Base-by-base conservation (phyloP, 257 asterid species). In the Buddleja alternifolia region DNA sequence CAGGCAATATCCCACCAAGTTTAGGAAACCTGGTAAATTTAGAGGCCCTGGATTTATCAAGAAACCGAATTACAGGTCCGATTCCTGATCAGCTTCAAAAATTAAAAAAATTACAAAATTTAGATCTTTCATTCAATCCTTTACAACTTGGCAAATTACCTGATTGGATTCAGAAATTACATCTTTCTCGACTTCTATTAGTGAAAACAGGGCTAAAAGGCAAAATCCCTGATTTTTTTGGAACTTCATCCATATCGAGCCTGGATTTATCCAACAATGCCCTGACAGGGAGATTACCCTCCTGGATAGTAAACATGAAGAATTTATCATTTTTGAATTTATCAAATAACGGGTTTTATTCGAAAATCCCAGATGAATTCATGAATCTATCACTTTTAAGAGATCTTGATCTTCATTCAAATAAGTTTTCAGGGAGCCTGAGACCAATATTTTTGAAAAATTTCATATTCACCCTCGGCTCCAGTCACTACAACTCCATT, bases 391-490 rank as follows among this genome's bases (percentile, higher is more conserved):
- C 76, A 14, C 69, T 45, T 2, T 17, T 88, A 3, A 46, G 64
- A 53, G 92, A 81, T 46, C 66, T 90, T 10, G 96, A 90, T 74
- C 90, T 90, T 19, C 94, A 83, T 63, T 80, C 89, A 45, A 90
- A 90, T 72, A 75, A 41, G n/a, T 55, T 88, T n/a, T 73, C 88
- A 0, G 96, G 92, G 0, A 50, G 47, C 57, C 8, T 83, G 58
- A 44, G 66, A 10, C 44, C 70, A 16, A 53, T 88, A 37, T 81
- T 86, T 15, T 10, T 71, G 0, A 90, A 88, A 61, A 62, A 24
- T 3, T 73, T 73, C 17, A 67, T 58, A 11, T 81, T 73, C 51
- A 78, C 88, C 7, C 67, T 55, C 0, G 92, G n/a, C n/a, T n/a
- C n/a, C n/a, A n/a, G 92, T 1, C 78, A 50, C 40, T 86, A 75